These are phyloP conservation scores for Saturnispora dispora DNA, from an alignment of 805 yeast genomes.

Conservation along the genomic window DNA sequence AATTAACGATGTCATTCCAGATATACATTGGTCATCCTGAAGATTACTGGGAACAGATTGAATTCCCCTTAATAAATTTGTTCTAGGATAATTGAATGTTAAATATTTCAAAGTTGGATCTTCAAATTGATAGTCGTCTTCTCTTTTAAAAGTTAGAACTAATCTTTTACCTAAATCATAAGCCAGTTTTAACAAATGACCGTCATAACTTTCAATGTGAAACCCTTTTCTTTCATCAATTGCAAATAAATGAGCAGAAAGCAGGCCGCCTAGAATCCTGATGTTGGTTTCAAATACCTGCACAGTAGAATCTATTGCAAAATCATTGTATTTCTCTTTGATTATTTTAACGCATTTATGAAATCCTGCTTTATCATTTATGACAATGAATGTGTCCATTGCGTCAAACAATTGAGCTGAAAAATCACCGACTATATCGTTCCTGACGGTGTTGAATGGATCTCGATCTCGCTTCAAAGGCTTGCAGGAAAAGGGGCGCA, in stretches of 20 bases:
- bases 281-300: constrained; percentile 88
- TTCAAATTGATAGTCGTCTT: constrained; percentile 1
- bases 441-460: constrained; percentile 46
- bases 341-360: constrained; percentile 35
- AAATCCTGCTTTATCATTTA: constrained; percentile 56
- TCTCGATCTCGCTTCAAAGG: constrained; percentile 60
- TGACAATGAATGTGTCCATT: constrained; percentile 66
- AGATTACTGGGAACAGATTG: constrained; percentile 33
- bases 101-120: neutral
- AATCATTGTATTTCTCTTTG: constrained; percentile 31
- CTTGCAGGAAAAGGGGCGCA: constrained; percentile 62
- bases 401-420: constrained; percentile 73
- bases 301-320: constrained; percentile 58
- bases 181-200: constrained; percentile 63
- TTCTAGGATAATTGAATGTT: constrained; percentile 65
- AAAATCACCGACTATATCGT: constrained; percentile 81
- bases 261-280: constrained; percentile 70
- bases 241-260: constrained; percentile 71
- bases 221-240: constrained; percentile 38
- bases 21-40: constrained; percentile 65
- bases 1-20: constrained; percentile 81
- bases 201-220: constrained; percentile 45
- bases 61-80: constrained; percentile 54
- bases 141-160: constrained; percentile 55
- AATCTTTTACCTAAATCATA: constrained; percentile 65